Evolutionary conservation across 2,329 filamentous ascomycete species (phyloP).

Genomic region (Ceratocystis albifundus): DNA sequence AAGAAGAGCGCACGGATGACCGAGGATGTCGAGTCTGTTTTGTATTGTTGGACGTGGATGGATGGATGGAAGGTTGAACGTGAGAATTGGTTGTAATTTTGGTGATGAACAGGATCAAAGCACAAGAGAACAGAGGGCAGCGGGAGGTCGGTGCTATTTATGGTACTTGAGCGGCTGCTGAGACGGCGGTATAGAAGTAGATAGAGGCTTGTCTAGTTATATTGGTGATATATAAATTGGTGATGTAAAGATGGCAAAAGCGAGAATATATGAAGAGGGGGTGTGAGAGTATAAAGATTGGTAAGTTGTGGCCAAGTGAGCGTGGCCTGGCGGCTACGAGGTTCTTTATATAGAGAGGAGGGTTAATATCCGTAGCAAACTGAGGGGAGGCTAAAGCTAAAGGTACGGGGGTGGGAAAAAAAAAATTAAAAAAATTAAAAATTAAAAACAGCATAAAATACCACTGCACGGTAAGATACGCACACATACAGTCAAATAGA

Average conservation of each 20-base stretch:
- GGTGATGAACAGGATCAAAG: neutral
- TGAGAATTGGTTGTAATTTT: neutral
- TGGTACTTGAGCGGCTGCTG: neutral
- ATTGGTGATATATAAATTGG: neutral
- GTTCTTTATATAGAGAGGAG: slow-evolving; percentile 4
- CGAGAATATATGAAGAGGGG: neutral
- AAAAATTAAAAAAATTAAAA: neutral
- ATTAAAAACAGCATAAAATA: neutral
- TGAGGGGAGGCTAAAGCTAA: neutral
- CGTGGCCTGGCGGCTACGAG: slow-evolving; percentile 9
- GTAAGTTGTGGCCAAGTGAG: neutral
- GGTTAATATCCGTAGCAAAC: neutral
- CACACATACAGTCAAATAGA: neutral
- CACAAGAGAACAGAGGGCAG: neutral
- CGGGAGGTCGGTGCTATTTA: neutral
- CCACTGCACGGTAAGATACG: too few species aligned
- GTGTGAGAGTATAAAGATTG: neutral
- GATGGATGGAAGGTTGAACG: too few species aligned
- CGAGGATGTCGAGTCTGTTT: neutral
- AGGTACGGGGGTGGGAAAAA: too few species aligned
- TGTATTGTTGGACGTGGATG: neutral
- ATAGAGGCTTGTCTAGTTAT: neutral
- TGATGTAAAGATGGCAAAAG: neutral
- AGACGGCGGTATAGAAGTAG: neutral
- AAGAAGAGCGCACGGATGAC: neutral